Conservation (phyloP, 257 asterid genomes). For the Leptodermis oblonga region DNA sequence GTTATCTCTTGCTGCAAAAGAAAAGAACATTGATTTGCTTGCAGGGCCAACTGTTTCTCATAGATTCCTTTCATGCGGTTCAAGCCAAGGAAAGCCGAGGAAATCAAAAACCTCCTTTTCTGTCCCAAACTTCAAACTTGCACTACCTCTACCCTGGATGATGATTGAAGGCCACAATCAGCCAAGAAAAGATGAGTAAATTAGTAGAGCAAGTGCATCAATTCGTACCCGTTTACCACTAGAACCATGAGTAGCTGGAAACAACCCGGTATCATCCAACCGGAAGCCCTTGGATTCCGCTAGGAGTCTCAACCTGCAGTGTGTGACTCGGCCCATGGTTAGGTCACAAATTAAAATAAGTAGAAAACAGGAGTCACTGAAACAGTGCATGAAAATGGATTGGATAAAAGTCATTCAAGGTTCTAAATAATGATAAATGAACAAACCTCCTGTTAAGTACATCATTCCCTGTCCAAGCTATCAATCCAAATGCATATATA, state of each 20-base stretch:
- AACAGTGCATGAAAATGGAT: not conserved
- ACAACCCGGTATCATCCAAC: constrained; percentile 46
- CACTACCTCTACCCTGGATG: constrained; percentile 71
- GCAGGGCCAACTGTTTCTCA: constrained; percentile 23
- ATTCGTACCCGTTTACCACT: constrained; percentile 46
- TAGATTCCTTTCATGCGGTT: constrained; percentile 76
- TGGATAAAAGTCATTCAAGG: not conserved
- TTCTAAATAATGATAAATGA: not conserved
- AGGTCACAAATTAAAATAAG: not conserved
- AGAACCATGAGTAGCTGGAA: constrained; percentile 33
- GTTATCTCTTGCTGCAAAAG: not conserved
- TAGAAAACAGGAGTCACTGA: not conserved
- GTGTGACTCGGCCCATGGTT: not conserved
- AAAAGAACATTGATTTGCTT: not conserved
- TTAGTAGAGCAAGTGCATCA: not conserved
- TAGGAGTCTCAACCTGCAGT: constrained; percentile 65
- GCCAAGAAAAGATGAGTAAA: not conserved
- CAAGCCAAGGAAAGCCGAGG: constrained; percentile 81
- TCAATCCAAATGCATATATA: constrained; percentile 85
- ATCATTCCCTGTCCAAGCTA: constrained; percentile 98
- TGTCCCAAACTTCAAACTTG: constrained; percentile 71
- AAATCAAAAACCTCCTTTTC: constrained; percentile 87
- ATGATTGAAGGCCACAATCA: constrained; percentile 7
- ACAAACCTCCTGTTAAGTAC: constrained; percentile 81
- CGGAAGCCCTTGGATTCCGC: constrained; percentile 64